phyloP scores from a whole-genome alignment of 2,329 filamentous ascomycete genomes.

The Harringtonia aguacate region DNA sequence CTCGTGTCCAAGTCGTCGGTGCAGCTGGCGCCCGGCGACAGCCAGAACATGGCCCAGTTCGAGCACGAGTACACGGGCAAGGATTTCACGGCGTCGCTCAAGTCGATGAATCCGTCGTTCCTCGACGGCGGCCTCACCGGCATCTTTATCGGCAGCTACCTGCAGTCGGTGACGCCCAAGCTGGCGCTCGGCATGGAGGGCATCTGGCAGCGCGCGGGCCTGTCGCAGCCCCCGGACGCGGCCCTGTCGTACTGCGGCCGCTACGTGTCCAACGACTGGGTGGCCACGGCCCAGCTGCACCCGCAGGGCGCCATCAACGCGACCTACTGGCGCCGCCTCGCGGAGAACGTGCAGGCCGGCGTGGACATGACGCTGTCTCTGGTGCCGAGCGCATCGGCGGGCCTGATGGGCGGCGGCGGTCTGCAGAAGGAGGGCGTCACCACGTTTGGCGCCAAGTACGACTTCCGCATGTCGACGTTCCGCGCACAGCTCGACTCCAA shows the following conservation, averaged over 20 bases:
- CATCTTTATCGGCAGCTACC: slow-evolving; percentile 90
- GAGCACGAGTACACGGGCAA: slow-evolving; percentile 91
- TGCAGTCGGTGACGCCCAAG: slow-evolving; percentile 82
- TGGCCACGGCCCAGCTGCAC: slow-evolving; percentile 81
- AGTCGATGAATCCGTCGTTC: slow-evolving; percentile 89
- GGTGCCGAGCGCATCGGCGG: slow-evolving; percentile 40
- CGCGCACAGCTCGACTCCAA: slow-evolving; percentile 91
- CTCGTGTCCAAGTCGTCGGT: slow-evolving; percentile 81
- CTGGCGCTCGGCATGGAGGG: slow-evolving; percentile 84
- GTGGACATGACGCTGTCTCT: slow-evolving; percentile 89
- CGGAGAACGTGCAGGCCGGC: slow-evolving; percentile 92
- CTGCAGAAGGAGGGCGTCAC: slow-evolving; percentile 79
- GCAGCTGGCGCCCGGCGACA: slow-evolving; percentile 66
- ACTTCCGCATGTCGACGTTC: slow-evolving; percentile 93
- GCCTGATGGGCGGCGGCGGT: slow-evolving; percentile 71
- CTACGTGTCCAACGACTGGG: slow-evolving; percentile 89
- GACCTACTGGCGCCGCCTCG: slow-evolving; percentile 87
- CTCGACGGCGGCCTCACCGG: slow-evolving; percentile 89
- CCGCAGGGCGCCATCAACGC: slow-evolving; percentile 80
- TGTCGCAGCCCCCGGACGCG: slow-evolving; percentile 82
- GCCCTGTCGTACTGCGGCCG: slow-evolving; percentile 80
- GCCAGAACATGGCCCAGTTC: slow-evolving; percentile 81
- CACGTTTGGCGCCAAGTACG: slow-evolving; percentile 92
- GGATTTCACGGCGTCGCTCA: slow-evolving; percentile 89
- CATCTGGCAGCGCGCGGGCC: slow-evolving; percentile 81